Conservation (phyloP, 192 early-diverging fungal genomes). For the Lunasporangiospora selenospora region DNA sequence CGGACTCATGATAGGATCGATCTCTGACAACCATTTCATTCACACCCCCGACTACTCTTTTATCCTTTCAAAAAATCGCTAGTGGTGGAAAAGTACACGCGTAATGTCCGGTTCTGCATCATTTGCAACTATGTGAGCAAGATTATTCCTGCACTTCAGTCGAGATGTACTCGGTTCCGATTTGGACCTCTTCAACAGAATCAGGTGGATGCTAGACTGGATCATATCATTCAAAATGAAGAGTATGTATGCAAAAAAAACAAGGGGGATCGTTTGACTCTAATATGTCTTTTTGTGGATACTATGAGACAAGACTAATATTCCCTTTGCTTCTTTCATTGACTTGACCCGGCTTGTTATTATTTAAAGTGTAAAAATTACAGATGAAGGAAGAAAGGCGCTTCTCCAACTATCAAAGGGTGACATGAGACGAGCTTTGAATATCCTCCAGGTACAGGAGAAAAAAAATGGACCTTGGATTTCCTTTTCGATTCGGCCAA, state of each 20-base stretch:
- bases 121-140: slow-evolving; percentile 99
- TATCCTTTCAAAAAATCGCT: not conserved
- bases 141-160: slow-evolving; percentile 97
- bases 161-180: slow-evolving; percentile 97
- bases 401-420: slow-evolving; percentile 85
- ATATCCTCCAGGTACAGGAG: slow-evolving; percentile 82
- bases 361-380: slow-evolving; percentile 72
- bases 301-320: not conserved
- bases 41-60: too few relatives aligned
- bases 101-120: slow-evolving; percentile 97
- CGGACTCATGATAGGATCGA: too few relatives aligned
- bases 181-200: slow-evolving; percentile 86
- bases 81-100: slow-evolving; percentile 99
- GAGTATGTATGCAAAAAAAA: slow-evolving; percentile 50
- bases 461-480: not conserved
- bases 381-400: slow-evolving; percentile 79
- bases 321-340: not conserved
- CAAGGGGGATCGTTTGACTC: slow-evolving; percentile 18
- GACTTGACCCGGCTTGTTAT: not conserved
- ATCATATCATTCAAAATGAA: slow-evolving; percentile 74
- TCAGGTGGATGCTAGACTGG: slow-evolving; percentile 81
- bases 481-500: too few relatives aligned
- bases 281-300: not conserved
- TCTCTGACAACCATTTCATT: too few relatives aligned
- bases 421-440: slow-evolving; percentile 98